phyloP scores from a whole-genome alignment of 2,329 filamentous ascomycete genomes.

The Aspergillus sp. region DNA sequence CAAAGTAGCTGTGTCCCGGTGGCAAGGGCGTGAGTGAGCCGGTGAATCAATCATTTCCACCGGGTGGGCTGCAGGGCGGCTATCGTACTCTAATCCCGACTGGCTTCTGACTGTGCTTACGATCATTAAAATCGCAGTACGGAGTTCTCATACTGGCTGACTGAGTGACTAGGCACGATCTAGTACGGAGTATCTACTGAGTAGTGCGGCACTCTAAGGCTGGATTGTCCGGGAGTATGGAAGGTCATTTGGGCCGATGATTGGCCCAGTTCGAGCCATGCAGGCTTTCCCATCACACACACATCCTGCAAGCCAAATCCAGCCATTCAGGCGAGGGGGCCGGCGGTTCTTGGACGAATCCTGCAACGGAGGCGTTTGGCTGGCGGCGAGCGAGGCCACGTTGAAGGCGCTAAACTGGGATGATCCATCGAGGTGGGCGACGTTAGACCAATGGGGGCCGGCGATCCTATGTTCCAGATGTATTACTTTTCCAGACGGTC shows the following conservation, averaged over 20 bases:
- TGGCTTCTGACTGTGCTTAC: background rate
- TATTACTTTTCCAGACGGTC: background rate
- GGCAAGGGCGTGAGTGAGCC: background rate
- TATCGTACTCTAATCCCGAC: background rate
- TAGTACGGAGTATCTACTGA: too few species aligned
- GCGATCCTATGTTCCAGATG: background rate
- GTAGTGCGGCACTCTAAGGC: background rate
- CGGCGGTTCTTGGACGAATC: constrained; percentile 20
- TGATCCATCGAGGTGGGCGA: constrained; percentile 2
- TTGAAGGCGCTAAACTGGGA: constrained; percentile 21
- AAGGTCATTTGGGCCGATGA: background rate
- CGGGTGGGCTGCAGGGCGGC: background rate
- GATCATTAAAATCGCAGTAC: background rate
- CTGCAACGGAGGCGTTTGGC: constrained; percentile 14
- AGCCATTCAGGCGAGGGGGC: constrained; percentile 11
- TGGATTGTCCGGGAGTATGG: background rate
- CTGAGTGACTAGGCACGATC: too few species aligned
- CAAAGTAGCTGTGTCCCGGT: background rate
- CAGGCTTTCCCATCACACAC: background rate
- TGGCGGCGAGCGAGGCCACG: constrained; percentile 23
- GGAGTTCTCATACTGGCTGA: too few species aligned
- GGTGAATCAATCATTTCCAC: background rate
- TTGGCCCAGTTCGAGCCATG: background rate
- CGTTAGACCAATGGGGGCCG: constrained; percentile 8
- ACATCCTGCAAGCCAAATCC: background rate